phyloP scores from a whole-genome alignment of 2,329 filamentous ascomycete genomes.

The Didymella exigua region DNA sequence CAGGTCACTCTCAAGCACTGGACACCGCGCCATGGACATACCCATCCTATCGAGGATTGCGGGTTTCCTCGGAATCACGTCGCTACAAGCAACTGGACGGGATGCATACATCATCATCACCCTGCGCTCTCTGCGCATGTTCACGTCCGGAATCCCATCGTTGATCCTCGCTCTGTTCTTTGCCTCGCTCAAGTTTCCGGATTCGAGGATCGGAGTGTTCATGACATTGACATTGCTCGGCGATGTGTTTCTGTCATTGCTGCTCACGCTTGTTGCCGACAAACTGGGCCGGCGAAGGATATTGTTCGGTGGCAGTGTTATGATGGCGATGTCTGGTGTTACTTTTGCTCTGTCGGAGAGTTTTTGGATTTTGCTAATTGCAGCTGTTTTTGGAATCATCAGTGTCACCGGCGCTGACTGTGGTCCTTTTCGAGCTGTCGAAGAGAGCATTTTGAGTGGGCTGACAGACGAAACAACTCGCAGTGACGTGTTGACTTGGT shows the following conservation, averaged over 20 bases:
- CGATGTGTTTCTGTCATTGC: slow-evolving; percentile 45
- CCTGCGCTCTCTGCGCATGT: slow-evolving; percentile 43
- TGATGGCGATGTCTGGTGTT: slow-evolving; percentile 47
- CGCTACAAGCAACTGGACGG: slow-evolving; percentile 39
- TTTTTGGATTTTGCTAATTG: slow-evolving; percentile 46
- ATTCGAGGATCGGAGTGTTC: slow-evolving; percentile 47
- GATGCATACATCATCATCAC: slow-evolving; percentile 54
- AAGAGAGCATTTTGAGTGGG: slow-evolving; percentile 46
- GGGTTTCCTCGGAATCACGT: slow-evolving; percentile 40
- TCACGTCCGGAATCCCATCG: slow-evolving; percentile 44
- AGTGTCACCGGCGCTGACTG: slow-evolving; percentile 44
- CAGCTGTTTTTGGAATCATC: slow-evolving; percentile 49
- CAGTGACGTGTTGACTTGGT: slow-evolving; percentile 49
- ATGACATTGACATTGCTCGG: slow-evolving; percentile 51
- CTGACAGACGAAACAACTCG: slow-evolving; percentile 44
- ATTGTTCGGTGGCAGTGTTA: slow-evolving; percentile 42
- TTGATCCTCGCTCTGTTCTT: slow-evolving; percentile 50
- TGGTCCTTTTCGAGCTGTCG: slow-evolving; percentile 45
- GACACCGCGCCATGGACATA: slow-evolving; percentile 21
- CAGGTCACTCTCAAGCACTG: not conserved
- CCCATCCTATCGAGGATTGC: slow-evolving; percentile 29
- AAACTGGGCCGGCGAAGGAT: slow-evolving; percentile 44
- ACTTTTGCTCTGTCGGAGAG: slow-evolving; percentile 45
- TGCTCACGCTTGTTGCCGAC: slow-evolving; percentile 49
- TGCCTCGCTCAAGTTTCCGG: slow-evolving; percentile 42